phyloP scores from a whole-genome alignment of 2,329 filamentous ascomycete species.

The Ceratocystis harringtonii region DNA sequence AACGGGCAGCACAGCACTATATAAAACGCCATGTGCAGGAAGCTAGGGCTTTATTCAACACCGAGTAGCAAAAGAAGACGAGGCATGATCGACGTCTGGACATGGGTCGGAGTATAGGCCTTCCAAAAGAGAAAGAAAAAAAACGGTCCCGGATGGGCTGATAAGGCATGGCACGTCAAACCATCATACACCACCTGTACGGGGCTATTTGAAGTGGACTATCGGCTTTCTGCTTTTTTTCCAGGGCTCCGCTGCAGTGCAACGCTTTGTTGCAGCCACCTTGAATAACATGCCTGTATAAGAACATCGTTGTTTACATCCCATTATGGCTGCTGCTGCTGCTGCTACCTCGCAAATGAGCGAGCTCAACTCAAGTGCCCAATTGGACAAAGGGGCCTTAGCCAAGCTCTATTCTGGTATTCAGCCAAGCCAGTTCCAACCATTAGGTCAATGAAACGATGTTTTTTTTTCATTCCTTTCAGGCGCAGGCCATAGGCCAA shows the following conservation, averaged over 20 bases:
- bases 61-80: neutral
- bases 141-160: neutral
- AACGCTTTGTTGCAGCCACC: neutral
- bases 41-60: neutral
- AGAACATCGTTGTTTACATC: neutral
- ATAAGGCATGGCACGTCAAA: neutral
- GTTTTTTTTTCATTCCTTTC: neutral
- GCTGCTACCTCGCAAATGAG: neutral
- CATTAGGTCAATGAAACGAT: neutral
- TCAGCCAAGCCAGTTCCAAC: neutral
- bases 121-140: neutral
- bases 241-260: neutral
- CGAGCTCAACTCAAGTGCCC: neutral
- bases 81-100: neutral
- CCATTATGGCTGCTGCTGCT: neutral
- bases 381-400: neutral
- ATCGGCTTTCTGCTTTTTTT: neutral
- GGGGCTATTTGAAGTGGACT: neutral
- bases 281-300: neutral
- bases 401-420: neutral
- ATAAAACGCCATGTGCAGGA: no score
- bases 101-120: neutral
- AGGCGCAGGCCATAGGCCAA: neutral
- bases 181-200: neutral
- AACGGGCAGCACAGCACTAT: no score